A percentile compares a stretch with the other conserved stretches of the same genome.
Evolutionary conservation across 345 rosid species (phyloP).

Genomic region (Brassica cretica): DNA sequence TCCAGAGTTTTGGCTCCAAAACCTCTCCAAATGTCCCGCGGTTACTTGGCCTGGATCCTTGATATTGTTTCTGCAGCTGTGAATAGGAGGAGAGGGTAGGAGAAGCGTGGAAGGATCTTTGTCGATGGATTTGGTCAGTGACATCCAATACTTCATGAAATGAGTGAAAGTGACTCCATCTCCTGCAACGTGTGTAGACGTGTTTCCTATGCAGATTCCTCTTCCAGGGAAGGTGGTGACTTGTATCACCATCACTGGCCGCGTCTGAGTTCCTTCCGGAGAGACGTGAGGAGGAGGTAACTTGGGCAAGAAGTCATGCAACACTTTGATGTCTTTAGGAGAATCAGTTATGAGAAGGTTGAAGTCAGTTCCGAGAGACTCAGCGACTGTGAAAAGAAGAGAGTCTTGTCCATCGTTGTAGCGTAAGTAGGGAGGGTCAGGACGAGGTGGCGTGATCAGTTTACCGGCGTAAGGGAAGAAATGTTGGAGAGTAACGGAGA

Average conservation of each 20-base stretch:
- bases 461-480: constrained; percentile 51
- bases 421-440: constrained; percentile 31
- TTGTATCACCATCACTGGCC: constrained; percentile 33
- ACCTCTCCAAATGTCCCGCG: constrained; percentile 27
- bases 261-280: constrained; percentile 13
- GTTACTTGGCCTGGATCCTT: constrained; percentile 40
- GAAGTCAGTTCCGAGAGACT: constrained; percentile 42
- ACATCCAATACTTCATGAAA: constrained; percentile 46
- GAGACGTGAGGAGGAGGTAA: constrained; percentile 24
- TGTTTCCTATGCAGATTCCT: constrained; percentile 45
- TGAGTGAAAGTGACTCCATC: constrained; percentile 41
- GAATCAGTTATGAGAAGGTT: constrained; percentile 19
- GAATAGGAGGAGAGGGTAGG: constrained; percentile 21
- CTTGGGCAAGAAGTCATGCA: constrained; percentile 36
- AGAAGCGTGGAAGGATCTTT: background rate
- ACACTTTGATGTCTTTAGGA: constrained; percentile 27
- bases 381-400: constrained; percentile 34
- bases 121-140: constrained; percentile 34
- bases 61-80: constrained; percentile 35
- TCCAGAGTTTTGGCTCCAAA: constrained; percentile 24
- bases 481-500: constrained; percentile 44
- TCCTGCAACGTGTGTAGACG: constrained; percentile 27
- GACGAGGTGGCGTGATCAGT: constrained; percentile 33
- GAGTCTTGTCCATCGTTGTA: constrained; percentile 41
- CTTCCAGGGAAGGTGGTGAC: constrained; percentile 41